Evolutionary conservation across 208 protist genomes (phyloP).

Genomic region (Wallacemonas sp.): DNA sequence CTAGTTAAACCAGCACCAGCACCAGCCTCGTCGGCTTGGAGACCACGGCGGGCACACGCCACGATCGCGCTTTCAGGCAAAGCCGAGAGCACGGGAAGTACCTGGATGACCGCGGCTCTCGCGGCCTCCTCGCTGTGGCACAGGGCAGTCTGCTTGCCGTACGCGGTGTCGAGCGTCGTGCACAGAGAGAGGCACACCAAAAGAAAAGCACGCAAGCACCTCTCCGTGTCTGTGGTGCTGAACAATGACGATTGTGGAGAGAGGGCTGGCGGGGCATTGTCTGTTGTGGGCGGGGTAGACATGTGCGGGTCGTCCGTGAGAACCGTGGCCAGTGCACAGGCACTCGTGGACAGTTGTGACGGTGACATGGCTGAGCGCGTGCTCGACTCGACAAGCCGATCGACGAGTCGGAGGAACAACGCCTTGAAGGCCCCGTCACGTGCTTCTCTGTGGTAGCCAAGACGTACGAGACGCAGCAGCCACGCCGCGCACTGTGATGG

Average conservation of each 20-base stretch:
- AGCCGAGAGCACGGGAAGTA: constrained; percentile 23
- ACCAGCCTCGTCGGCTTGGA: neutral
- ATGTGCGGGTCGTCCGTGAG: constrained; percentile 3
- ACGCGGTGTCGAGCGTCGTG: constrained; percentile 7
- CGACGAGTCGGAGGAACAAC: constrained; percentile 28
- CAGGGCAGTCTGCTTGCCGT: neutral
- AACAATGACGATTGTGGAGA: neutral
- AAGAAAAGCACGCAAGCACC: constrained; percentile 16
- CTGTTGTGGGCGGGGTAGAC: neutral
- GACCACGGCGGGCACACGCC: constrained; percentile 2
- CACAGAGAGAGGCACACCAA: constrained; percentile 13
- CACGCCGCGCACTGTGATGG: constrained; percentile 54
- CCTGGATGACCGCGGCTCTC: constrained; percentile 3
- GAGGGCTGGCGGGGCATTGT: neutral
- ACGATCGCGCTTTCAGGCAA: constrained; percentile 29
- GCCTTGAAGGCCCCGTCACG: constrained; percentile 25
- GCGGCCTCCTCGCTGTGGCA: constrained; percentile 11
- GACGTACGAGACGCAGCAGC: constrained; percentile 38
- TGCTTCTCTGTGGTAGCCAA: constrained; percentile 16
- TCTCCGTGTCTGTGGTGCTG: constrained; percentile 10
- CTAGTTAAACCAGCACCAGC: too few species aligned
- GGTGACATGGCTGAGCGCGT: constrained; percentile 3
- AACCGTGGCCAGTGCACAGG: constrained; percentile 15
- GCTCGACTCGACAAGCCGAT: constrained; percentile 18
- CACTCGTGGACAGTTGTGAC: constrained; percentile 43